A percentile compares a stretch with the other conserved stretches of the same genome.
phyloP scores from a whole-genome alignment of 805 yeast species.

The Candida tibetensis region DNA sequence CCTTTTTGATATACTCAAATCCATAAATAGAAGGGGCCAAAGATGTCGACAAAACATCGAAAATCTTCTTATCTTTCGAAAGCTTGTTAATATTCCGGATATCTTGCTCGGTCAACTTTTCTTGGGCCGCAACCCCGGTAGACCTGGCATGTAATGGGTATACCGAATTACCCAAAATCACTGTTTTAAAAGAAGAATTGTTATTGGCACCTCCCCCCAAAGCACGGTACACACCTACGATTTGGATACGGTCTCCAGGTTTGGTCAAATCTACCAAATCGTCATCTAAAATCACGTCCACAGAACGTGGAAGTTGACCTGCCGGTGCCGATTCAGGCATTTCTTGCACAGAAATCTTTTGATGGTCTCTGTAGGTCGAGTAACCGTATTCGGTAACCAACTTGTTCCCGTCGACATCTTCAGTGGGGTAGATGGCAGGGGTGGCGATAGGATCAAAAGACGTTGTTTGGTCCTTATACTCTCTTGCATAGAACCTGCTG shows the following conservation, averaged over 20 bases:
- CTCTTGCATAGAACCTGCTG: slow-evolving; percentile 82
- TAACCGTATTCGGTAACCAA: slow-evolving; percentile 89
- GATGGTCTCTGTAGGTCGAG: slow-evolving; percentile 91
- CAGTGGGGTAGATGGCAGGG: slow-evolving; percentile 86
- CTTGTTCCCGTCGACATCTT: slow-evolving; percentile 88
- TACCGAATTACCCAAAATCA: slow-evolving; percentile 84
- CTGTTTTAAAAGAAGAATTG: slow-evolving; percentile 71
- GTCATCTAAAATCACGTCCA: slow-evolving; percentile 91
- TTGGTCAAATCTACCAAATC: slow-evolving; percentile 89
- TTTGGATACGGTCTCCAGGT: slow-evolving; percentile 94
- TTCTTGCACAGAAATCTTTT: slow-evolving; percentile 89
- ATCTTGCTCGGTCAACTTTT: slow-evolving; percentile 72
- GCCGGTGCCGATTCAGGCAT: slow-evolving; percentile 98
- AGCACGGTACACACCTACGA: slow-evolving; percentile 91
- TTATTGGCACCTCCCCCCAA: slow-evolving; percentile 68
- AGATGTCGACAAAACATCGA: slow-evolving; percentile 77
- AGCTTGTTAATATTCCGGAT: slow-evolving; percentile 81
- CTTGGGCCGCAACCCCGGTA: slow-evolving; percentile 72
- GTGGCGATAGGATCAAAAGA: slow-evolving; percentile 81
- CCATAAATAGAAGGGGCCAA: slow-evolving; percentile 97
- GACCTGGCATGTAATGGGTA: slow-evolving; percentile 88
- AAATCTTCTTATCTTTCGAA: slow-evolving; percentile 66
- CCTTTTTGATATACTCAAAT: slow-evolving; percentile 85
- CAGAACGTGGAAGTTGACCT: slow-evolving; percentile 91
- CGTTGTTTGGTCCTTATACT: slow-evolving; percentile 89